Base-by-base conservation (phyloP, 2,329 filamentous ascomycete species). In the Fusarium sulawesiense region DNA sequence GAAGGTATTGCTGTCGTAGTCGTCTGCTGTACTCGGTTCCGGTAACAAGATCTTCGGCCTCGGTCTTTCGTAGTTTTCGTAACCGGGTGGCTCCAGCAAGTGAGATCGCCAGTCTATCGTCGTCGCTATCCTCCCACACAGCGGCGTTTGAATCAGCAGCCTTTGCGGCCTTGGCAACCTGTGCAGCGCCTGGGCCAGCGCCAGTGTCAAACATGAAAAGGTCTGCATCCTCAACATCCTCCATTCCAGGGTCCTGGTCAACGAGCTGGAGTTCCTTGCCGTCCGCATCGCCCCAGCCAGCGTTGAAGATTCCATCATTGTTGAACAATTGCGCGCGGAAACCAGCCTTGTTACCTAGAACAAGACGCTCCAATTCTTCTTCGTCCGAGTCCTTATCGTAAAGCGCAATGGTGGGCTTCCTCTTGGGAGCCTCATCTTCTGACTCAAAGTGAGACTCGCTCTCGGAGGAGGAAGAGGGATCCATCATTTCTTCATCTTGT, bases 101-200 rank as follows among this genome's bases (percentile, higher is more conserved):
- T 16, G 95, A 98, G 50, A 99, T 87, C 9, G 89, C 88, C 67
- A 98, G 83, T 56, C 93, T 88, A 77, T 98, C 96, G 77, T 99
- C 96, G 75, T 99, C 96, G 79, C 94, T 98, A 78, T 99, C 96
- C 73, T 94, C 90, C 96, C 96, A 99, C 2, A 89, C 92, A 4
- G 91, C 86, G 21, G 84, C 83, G 44, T 86, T 83, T 48, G 68
- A 75, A 18, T 76, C 73, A 29, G 67, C 65, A 25, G 74, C 64
- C 21, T 74, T 71, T 44, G 68, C 34, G 20, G 76, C 54, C 37
- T 80, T 77, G 8, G 76, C 58, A 12, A 73, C 56, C 13, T 79
- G 74, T 29, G 81, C 78, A n/a, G 74, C 73, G 23, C 81, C 80
- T 23, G 63, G 20, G 2, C 82, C 81, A 25, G 85, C 83, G 42